A percentile compares a stretch with the other conserved stretches of the same genome.
Evolutionary conservation across 2,329 filamentous ascomycete species (phyloP).

Genomic region (Colletotrichum sublineola): DNA sequence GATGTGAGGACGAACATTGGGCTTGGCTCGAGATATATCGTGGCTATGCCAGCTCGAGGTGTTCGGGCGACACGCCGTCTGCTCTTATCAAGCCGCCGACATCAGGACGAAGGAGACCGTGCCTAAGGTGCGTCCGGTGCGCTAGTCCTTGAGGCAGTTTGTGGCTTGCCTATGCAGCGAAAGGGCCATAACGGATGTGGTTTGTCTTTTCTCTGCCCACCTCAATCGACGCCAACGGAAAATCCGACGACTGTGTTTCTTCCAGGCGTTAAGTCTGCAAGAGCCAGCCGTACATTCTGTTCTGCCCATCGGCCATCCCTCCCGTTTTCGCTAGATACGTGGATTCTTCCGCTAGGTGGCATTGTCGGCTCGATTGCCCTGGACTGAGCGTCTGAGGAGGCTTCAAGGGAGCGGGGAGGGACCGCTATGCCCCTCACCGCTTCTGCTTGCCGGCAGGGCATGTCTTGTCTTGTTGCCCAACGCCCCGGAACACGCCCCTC

Average conservation of each 20-base stretch:
- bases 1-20: not conserved
- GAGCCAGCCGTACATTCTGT: slow-evolving; percentile 1
- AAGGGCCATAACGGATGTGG: not conserved
- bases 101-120: not conserved
- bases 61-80: not conserved
- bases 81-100: not conserved
- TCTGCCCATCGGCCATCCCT: slow-evolving; percentile 10
- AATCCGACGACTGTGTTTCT: not conserved
- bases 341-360: slow-evolving; percentile 2
- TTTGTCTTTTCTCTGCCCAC: not conserved
- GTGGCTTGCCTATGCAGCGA: not conserved
- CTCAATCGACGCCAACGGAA: not conserved
- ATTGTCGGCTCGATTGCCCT: slow-evolving; percentile 21
- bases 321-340: not conserved
- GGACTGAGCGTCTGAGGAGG: slow-evolving; percentile 24
- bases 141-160: no score
- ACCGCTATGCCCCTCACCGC: slow-evolving; percentile 13
- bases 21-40: not conserved
- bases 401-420: not conserved
- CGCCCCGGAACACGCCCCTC: slow-evolving; percentile 27
- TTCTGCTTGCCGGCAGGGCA: slow-evolving; percentile 2
- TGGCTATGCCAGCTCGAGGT: not conserved
- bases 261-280: not conserved
- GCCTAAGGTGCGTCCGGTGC: not conserved
- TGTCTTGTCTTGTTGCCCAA: slow-evolving; percentile 9